Conservation (phyloP, 257 asterid genomes). For the Solanum pennellii region DNA sequence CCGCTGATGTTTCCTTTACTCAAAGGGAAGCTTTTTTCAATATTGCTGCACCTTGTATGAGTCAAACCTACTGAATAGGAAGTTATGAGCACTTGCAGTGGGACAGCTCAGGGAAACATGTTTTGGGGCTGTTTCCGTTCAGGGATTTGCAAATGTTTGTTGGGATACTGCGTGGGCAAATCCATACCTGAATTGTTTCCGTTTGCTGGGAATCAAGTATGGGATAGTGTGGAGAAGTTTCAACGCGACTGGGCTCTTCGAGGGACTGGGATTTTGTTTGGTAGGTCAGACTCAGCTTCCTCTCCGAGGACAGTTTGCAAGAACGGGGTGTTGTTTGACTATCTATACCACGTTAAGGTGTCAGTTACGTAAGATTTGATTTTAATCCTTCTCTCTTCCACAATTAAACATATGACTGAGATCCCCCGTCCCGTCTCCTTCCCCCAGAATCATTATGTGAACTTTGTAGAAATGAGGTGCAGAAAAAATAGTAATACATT, state of each 20-base stretch:
- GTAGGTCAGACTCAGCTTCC: conserved; percentile 42
- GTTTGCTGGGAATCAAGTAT: conserved; percentile 25
- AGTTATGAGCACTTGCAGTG: conserved; percentile 33
- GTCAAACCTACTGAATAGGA: conserved; percentile 36
- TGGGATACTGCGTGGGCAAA: conserved; percentile 35
- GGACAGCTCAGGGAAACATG: conserved; percentile 43
- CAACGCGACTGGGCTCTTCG: conserved; percentile 53
- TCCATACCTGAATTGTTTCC: conserved; percentile 22
- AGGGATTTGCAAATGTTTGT: conserved; percentile 37
- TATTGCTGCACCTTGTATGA: conserved; percentile 15
- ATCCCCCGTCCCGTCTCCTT: neutral
- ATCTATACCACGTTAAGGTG: conserved; percentile 48
- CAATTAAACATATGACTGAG: neutral
- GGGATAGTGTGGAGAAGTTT: conserved; percentile 57
- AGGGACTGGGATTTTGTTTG: conserved; percentile 42
- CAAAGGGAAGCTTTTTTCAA: conserved; percentile 39
- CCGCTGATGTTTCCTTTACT: conserved; percentile 19
- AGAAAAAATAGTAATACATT: neutral
- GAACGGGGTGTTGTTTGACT: conserved; percentile 78
- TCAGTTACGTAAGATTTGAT: neutral
- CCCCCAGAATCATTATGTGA: neutral
- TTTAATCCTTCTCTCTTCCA: neutral
- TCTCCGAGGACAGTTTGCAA: conserved; percentile 37
- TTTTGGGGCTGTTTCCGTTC: conserved; percentile 50
- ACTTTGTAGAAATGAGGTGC: neutral